Evolutionary conservation across 129 eudicot genomes (phyloP), one percentile per base, ranked within the genome.

Genomic region (Artemisia annua): DNA sequence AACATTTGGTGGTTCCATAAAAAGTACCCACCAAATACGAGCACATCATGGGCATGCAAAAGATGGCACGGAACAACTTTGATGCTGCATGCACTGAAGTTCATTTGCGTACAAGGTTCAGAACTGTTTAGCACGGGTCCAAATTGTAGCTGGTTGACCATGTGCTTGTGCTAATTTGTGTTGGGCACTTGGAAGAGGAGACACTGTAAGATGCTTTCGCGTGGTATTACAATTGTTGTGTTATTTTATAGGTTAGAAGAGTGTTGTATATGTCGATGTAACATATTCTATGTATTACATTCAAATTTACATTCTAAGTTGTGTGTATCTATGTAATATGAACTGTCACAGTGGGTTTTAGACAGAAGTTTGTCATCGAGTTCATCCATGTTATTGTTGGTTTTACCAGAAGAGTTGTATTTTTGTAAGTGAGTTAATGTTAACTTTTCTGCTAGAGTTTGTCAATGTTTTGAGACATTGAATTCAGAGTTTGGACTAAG

Each of bases 151-250:
- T 73, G 35, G 39, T 48, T 56, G 2, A 17, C 32, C 52, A 69
- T 53, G 72, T 28, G 60, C 24, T 56, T 58, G 15, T 56, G 67
- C 32, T 15, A 5, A 44, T 43, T 56, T 19, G 66, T 56, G 50
- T 56, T 55, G 18, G 74, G 26, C 70, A 65, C 26, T 69, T 73
- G 77, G 48, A 4, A 59, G 57, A 48, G 74, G 54, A 17, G 63
- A 70, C 18, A 53, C n/a, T 53, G 63, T 52, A 48, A 19, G 9
- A 11, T 20, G 46, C 58, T 61, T 62, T 48, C 51, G 63, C 19
- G 62, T 63, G 44, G 18, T 74, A 63, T 50, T 63, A 3, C 11
- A 49, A 46, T 22, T 44, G 58, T 61, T 74, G 63, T 32, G 51
- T 64, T 28, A 15, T 44, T 5, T 55, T 67, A 59, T 30, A 48